Evolutionary conservation across 306 rosid species (phyloP).

Genomic region (Styphnolobium japonicum): DNA sequence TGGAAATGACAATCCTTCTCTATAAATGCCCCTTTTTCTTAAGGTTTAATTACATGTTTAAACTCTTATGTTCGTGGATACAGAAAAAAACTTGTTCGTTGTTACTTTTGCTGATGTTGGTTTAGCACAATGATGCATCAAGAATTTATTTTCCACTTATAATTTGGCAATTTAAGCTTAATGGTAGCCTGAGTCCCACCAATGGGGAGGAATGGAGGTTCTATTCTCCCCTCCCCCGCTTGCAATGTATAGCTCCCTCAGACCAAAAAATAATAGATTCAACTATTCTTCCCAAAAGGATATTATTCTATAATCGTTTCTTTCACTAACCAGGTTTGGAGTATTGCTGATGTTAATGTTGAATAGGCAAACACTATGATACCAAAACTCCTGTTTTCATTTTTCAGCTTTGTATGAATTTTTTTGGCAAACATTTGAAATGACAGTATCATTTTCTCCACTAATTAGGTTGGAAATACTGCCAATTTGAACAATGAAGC

Average conservation of each 20-base stretch:
- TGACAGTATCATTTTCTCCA: constrained; percentile 11
- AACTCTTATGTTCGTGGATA: background rate
- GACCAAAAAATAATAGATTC: background rate
- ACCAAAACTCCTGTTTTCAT: background rate
- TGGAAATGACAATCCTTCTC: background rate
- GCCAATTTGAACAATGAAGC: constrained; percentile 63
- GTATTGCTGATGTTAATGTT: background rate
- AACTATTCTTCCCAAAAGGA: background rate
- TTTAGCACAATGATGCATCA: background rate
- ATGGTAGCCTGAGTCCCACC: background rate
- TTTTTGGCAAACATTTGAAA: background rate
- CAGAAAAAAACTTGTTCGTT: background rate
- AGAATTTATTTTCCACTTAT: background rate
- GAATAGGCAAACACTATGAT: background rate
- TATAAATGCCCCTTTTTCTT: background rate
- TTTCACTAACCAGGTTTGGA: background rate
- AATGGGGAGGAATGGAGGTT: background rate
- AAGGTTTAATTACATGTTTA: background rate
- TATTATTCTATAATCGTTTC: background rate
- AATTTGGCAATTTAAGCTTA: background rate
- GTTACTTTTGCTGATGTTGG: background rate
- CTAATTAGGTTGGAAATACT: constrained; percentile 69
- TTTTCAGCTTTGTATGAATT: background rate
- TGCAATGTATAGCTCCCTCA: background rate
- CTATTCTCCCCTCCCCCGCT: background rate